These are phyloP conservation scores for Yamadazyma buinensis DNA, from an alignment of 1,139 yeast species.

Conservation along the genomic window DNA sequence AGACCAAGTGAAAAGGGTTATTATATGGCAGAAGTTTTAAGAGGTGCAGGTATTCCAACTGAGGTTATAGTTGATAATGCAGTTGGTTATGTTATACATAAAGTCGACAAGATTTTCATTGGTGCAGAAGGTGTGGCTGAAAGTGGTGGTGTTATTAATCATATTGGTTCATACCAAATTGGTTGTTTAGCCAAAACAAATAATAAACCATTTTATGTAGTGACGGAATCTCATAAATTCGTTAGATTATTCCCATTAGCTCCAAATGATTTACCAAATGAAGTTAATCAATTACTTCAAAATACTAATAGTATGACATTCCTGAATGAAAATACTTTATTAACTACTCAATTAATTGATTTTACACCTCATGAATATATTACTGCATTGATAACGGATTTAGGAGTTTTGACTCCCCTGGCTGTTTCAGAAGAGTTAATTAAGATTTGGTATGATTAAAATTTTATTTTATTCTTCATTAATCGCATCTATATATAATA, in stretches of 20 bases:
- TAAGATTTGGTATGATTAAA: conserved; percentile 92
- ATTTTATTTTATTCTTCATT: too few species aligned
- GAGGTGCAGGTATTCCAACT: conserved; percentile 83
- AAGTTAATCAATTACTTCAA: conserved; percentile 36
- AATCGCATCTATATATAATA: not conserved
- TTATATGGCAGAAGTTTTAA: conserved; percentile 65
- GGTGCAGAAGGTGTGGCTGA: conserved; percentile 99
- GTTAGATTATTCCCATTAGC: conserved; percentile 94
- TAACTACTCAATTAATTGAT: conserved; percentile 56
- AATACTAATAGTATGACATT: conserved; percentile 9
- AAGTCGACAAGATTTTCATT: conserved; percentile 87
- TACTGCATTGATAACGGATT: conserved; percentile 92
- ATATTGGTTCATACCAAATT: conserved; percentile 91
- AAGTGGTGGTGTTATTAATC: conserved; percentile 96
- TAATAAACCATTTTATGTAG: conserved; percentile 90
- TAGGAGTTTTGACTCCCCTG: conserved; percentile 94
- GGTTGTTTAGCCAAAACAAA: conserved; percentile 91
- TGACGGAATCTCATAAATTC: conserved; percentile 92
- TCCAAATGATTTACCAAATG: conserved; percentile 84
- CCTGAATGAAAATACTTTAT: conserved; percentile 24
- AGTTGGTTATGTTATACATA: conserved; percentile 88
- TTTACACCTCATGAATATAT: conserved; percentile 95
- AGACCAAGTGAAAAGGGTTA: conserved; percentile 83
- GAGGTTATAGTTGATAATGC: conserved; percentile 89
- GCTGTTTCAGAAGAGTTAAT: conserved; percentile 97